A percentile compares a stretch with the other conserved stretches of the same genome.
These are phyloP conservation scores for Candida frijolesensis DNA, from an alignment of 1,139 yeast species.

Conservation along the genomic window DNA sequence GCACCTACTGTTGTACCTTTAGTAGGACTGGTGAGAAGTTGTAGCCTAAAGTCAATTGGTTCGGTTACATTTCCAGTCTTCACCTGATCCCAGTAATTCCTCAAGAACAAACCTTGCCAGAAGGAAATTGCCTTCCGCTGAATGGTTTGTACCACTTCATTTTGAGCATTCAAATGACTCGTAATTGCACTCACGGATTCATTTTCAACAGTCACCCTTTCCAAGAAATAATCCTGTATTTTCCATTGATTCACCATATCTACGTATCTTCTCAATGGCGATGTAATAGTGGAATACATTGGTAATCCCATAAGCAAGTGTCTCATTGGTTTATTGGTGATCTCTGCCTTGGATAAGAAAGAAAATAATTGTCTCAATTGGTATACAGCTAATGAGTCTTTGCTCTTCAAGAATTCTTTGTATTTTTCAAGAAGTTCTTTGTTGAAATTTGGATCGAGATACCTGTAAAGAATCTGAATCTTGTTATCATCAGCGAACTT, in stretches of 20 bases:
- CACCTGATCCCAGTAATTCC: constrained; percentile 26
- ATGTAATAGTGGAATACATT: constrained; percentile 75
- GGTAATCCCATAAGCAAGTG: constrained; percentile 71
- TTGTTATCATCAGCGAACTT: constrained; percentile 43
- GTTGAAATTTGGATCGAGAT: constrained; percentile 35
- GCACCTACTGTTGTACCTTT: constrained; percentile 27
- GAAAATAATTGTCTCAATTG: constrained; percentile 18
- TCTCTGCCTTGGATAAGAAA: constrained; percentile 31
- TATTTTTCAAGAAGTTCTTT: constrained; percentile 42
- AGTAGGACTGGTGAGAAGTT: constrained; percentile 30
- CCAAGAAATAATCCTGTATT: constrained; percentile 30
- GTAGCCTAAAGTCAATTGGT: constrained; percentile 27
- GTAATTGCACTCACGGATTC: constrained; percentile 8
- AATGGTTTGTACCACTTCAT: constrained; percentile 24
- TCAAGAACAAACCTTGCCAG: constrained; percentile 44
- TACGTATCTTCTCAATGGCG: constrained; percentile 86
- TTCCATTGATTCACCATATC: constrained; percentile 79
- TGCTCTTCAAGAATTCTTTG: constrained; percentile 30
- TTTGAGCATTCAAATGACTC: constrained; percentile 11
- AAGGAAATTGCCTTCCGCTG: constrained; percentile 32
- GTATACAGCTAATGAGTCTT: constrained; percentile 22
- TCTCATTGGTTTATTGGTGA: constrained; percentile 33
- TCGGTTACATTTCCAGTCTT: constrained; percentile 18
- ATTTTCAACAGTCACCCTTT: constrained; percentile 8
- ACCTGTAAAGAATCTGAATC: constrained; percentile 60